phyloP scores from a whole-genome alignment of 2,329 filamentous ascomycete genomes.

The Aureobasidium sp. region DNA sequence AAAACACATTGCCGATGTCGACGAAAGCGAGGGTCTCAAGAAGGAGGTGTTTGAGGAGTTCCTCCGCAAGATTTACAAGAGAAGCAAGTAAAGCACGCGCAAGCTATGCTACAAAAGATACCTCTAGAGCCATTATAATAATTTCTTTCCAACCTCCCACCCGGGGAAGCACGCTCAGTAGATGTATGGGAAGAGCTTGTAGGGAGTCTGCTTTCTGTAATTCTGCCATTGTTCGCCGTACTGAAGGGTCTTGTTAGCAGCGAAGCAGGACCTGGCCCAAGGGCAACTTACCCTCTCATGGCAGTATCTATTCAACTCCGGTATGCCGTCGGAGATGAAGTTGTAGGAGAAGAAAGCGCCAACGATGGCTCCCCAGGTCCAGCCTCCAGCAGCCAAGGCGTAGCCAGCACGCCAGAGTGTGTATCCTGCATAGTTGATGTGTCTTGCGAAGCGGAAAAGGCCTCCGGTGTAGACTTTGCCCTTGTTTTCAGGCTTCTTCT shows the following conservation, averaged over 20 bases:
- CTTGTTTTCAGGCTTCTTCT: constrained; percentile 44
- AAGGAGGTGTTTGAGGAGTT: constrained; percentile 85
- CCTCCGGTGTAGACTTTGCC: constrained; percentile 47
- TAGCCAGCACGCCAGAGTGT: constrained; percentile 46
- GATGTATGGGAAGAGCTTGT: constrained; percentile 33
- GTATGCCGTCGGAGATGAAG: constrained; percentile 40
- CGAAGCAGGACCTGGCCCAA: neutral
- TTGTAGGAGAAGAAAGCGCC: constrained; percentile 39
- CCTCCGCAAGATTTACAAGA: constrained; percentile 95
- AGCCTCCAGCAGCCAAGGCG: constrained; percentile 43
- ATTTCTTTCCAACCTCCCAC: neutral
- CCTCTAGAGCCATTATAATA: constrained; percentile 11
- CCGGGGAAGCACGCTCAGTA: constrained; percentile 21
- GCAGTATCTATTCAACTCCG: constrained; percentile 46
- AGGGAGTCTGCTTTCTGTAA: constrained; percentile 34
- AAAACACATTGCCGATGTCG: constrained; percentile 66
- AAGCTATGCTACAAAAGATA: constrained; percentile 9
- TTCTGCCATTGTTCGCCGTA: constrained; percentile 35
- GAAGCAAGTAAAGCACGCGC: constrained; percentile 65
- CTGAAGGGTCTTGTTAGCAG: constrained; percentile 20
- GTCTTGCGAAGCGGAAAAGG: constrained; percentile 43
- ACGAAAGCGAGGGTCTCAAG: constrained; percentile 84
- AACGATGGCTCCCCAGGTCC: constrained; percentile 36
- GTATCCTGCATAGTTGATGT: constrained; percentile 51
- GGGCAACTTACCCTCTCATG: constrained; percentile 30